Evolutionary conservation across 2,329 filamentous ascomycete genomes (phyloP), one percentile per base, ranked within the genome.

Genomic region (Boeremia exigua): DNA sequence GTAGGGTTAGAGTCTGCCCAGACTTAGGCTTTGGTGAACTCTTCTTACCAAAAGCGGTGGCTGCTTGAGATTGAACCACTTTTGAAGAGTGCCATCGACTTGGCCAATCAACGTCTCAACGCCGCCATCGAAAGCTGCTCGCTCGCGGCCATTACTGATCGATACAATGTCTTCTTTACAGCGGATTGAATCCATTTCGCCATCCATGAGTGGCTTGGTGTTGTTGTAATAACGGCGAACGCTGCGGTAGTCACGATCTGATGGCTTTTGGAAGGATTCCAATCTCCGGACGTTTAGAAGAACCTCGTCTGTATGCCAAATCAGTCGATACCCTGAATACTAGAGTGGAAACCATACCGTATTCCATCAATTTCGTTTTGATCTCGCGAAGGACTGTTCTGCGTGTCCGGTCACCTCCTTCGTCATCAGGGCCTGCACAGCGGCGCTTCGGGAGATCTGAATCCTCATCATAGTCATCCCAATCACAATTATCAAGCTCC

Each of bases 81-180:
- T 65, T 47, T 67, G 17, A 43, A 73, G 17, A 38, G 56, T 39
- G 14, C 52, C 61, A 25, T 77, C 68, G 12, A 69, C 45, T 12
- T 67, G 64, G 2, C 61, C 60, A 5, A 75, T 67, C 6, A 74
- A 49, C 0, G 62, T 68, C 43, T 79, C 77, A 1, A 79, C 69
- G 7, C 73, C 62, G 3, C 72, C 71, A 25, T 80, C 77, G 36
- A 79, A 79, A 1, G 61, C 68, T 11, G 75, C 75, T 63, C 76
- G 74, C 52, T 80, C 77, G 9, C 77, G 70, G 1, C 77, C 77
- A 10, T 63, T 69, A 8, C 70, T 64, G 0, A 79, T 63, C 0
- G 73, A 77, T 1, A 79, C 62, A 15, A 74, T 73, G 52, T 80
- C 77, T 65, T 79, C 76, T 59, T 77, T 75, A 34, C 64, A 69